These are phyloP conservation scores for Clitocybe nebularis DNA, from an alignment of 1,284 basidiomycete genomes.

Conservation along the genomic window DNA sequence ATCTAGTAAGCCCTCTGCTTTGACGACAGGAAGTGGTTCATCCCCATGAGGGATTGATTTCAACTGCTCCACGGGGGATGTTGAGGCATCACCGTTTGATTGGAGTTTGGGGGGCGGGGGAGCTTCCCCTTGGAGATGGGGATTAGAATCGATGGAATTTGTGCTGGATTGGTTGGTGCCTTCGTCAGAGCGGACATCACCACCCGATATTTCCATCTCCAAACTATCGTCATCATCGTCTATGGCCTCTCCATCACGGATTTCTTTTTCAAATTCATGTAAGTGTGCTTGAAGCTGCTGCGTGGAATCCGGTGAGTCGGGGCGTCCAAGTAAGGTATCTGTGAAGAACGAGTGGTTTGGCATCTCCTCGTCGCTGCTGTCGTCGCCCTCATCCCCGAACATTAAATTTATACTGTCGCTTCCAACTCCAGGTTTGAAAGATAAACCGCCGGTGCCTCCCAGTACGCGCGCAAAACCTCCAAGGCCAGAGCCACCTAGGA, in stretches of 20 bases:
- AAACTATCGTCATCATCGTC: constrained; percentile 30
- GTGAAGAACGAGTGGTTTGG: constrained; percentile 42
- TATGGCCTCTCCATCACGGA: constrained; percentile 25
- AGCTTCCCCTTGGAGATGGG: constrained; percentile 37
- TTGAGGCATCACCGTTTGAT: constrained; percentile 41
- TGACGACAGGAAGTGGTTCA: constrained; percentile 49
- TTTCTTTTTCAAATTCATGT: constrained; percentile 54
- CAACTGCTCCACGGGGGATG: constrained; percentile 45
- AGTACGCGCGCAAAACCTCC: constrained; percentile 39
- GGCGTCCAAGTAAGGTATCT: constrained; percentile 37
- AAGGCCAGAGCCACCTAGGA: constrained; percentile 22
- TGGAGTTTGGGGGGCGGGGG: constrained; percentile 40
- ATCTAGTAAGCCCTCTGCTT: constrained; percentile 72
- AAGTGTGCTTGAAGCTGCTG: constrained; percentile 56
- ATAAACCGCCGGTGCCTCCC: constrained; percentile 51
- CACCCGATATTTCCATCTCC: too few species aligned
- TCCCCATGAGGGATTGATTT: constrained; percentile 57
- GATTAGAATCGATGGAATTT: constrained; percentile 6
- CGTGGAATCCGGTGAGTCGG: constrained; percentile 44
- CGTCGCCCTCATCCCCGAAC: constrained; percentile 51
- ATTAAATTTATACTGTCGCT: constrained; percentile 47
- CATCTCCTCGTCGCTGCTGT: constrained; percentile 24
- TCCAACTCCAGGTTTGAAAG: constrained; percentile 48
- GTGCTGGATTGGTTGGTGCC: constrained; percentile 18
- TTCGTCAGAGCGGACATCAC: constrained; percentile 20